Evolutionary conservation across 1,139 yeast species (phyloP).

Genomic region (Pichia sp.): DNA sequence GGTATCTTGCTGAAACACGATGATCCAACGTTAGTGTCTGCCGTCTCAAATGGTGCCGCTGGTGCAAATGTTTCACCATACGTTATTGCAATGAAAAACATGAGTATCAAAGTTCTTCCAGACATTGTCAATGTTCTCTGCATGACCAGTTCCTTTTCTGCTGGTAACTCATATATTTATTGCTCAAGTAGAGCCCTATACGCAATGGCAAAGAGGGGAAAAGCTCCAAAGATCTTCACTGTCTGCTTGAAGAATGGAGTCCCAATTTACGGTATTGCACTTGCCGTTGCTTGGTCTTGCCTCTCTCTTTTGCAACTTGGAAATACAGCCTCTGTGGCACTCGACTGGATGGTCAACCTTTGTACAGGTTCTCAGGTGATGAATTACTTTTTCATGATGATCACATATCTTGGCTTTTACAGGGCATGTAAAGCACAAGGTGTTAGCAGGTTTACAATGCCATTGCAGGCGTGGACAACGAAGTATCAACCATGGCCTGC

Average conservation of each 20-base stretch:
- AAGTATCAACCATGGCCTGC: constrained; percentile 37
- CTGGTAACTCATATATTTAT: constrained; percentile 35
- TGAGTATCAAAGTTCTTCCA: constrained; percentile 25
- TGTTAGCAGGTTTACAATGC: constrained; percentile 31
- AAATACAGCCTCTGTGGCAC: constrained; percentile 33
- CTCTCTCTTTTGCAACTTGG: constrained; percentile 36
- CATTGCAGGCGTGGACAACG: constrained; percentile 34
- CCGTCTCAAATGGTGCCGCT: constrained; percentile 19
- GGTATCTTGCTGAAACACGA: constrained; percentile 21
- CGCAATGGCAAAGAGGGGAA: constrained; percentile 31
- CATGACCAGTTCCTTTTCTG: constrained; percentile 31
- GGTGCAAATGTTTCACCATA: constrained; percentile 25
- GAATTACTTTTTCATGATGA: constrained; percentile 40
- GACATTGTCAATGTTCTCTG: constrained; percentile 29
- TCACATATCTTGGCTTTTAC: constrained; percentile 40
- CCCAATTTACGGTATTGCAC: constrained; percentile 25
- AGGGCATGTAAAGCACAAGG: constrained; percentile 38
- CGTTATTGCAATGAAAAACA: constrained; percentile 22
- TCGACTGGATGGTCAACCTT: constrained; percentile 42
- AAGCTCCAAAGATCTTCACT: constrained; percentile 30
- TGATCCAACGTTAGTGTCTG: constrained; percentile 16
- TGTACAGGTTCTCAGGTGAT: constrained; percentile 45
- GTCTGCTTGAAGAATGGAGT: constrained; percentile 30
- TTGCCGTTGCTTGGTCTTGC: constrained; percentile 31
- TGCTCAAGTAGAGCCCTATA: constrained; percentile 34